These are phyloP conservation scores for Coemansia sp. DNA, from an alignment of 192 early-diverging fungal species.

Conservation along the genomic window DNA sequence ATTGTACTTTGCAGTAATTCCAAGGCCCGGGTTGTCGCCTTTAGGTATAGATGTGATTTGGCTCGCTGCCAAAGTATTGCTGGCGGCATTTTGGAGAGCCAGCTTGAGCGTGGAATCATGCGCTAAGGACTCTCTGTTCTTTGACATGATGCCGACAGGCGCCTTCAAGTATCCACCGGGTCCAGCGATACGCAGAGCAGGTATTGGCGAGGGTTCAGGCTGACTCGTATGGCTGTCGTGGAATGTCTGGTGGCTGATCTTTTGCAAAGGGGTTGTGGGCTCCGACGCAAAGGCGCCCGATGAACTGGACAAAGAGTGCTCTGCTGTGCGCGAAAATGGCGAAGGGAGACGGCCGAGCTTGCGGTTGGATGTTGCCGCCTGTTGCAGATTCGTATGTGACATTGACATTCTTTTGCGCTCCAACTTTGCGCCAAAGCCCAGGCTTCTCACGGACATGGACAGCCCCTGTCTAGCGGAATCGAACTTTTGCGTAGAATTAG, in stretches of 20 bases:
- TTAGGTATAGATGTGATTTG: background rate
- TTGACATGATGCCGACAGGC: background rate
- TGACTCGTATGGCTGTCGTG: background rate
- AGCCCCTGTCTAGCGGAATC: background rate
- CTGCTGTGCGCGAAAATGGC: slow-evolving; percentile 16
- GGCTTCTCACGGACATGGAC: background rate
- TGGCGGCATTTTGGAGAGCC: slow-evolving; percentile 2
- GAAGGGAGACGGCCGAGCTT: slow-evolving; percentile 20
- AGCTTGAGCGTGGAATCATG: background rate
- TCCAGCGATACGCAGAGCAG: background rate
- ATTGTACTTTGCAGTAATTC: background rate
- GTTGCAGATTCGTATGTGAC: slow-evolving; percentile 52
- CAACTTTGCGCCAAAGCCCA: background rate
- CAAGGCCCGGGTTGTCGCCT: background rate
- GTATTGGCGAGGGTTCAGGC: background rate
- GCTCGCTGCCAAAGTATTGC: background rate
- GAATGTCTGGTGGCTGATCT: slow-evolving; percentile 1
- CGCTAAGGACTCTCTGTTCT: background rate
- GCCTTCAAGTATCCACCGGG: slow-evolving; percentile 3
- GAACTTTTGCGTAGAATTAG: background rate
- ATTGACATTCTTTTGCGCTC: slow-evolving; percentile 36
- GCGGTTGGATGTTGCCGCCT: slow-evolving; percentile 2
- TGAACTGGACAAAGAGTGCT: slow-evolving; percentile 19
- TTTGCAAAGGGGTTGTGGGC: slow-evolving; percentile 29
- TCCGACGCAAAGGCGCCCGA: slow-evolving; percentile 27